phyloP scores from a whole-genome alignment of 2,329 filamentous ascomycete genomes.

The Pestalotiopsis sp. region DNA sequence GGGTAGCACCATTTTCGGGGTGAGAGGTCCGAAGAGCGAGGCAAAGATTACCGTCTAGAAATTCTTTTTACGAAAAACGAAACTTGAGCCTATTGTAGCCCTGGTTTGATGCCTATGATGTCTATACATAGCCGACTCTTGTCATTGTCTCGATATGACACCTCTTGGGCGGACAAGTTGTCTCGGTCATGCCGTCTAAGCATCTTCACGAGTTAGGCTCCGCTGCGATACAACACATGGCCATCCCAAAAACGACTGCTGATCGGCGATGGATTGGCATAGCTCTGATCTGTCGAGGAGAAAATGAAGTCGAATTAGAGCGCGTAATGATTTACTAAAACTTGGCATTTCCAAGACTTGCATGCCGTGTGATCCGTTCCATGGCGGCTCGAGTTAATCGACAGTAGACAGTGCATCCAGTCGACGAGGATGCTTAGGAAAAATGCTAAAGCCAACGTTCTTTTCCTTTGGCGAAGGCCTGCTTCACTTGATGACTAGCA shows the following conservation, averaged over 20 bases:
- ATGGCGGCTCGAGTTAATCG: no score
- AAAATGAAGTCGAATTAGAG: no score
- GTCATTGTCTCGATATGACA: not conserved
- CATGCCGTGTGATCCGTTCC: no score
- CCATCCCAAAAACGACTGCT: not conserved
- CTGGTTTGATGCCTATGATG: not conserved
- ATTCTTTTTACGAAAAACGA: not conserved
- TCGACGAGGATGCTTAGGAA: no score
- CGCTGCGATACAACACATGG: not conserved
- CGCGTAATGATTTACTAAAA: no score
- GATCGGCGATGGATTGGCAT: not conserved
- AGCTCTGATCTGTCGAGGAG: no score
- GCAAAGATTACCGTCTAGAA: conserved; percentile 64
- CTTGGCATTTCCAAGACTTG: no score
- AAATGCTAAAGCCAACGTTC: no score
- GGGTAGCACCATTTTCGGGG: conserved; percentile 92
- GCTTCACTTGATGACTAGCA: no score
- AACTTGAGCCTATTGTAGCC: not conserved
- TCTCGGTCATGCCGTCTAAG: not conserved
- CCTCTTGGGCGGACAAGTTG: not conserved
- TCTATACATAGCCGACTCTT: not conserved
- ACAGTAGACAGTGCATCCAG: no score
- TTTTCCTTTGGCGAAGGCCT: no score
- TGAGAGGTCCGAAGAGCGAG: conserved; percentile 77
- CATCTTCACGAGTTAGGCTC: not conserved